These are phyloP conservation scores for Furcasterigmium furcatum DNA, from an alignment of 2,329 filamentous ascomycete species.

Conservation along the genomic window DNA sequence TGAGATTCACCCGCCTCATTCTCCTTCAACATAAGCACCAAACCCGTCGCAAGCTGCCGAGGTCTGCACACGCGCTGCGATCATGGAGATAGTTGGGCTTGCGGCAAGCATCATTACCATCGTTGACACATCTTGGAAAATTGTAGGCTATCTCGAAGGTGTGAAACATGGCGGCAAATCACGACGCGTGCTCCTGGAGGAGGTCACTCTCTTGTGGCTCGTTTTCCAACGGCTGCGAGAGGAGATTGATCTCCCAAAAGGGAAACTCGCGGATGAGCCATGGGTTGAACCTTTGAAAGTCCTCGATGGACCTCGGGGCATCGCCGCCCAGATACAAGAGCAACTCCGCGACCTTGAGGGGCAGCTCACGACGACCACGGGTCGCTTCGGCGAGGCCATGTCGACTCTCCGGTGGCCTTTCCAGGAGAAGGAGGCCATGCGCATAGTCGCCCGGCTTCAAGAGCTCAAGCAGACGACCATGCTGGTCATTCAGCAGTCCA, in stretches of 20 bases:
- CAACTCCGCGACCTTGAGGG: not conserved
- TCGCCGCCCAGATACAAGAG: not conserved
- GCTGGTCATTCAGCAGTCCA: slow-evolving; percentile 1
- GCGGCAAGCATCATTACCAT: slow-evolving; percentile 2
- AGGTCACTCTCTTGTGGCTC: not conserved
- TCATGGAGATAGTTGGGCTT: too few relatives aligned
- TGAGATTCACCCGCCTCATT: too few relatives aligned
- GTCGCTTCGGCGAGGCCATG: not conserved
- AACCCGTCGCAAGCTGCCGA: too few relatives aligned
- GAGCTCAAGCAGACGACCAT: slow-evolving; percentile 1
- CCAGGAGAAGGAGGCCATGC: slow-evolving; percentile 2
- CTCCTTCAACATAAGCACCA: too few relatives aligned
- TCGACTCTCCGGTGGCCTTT: slow-evolving; percentile 1
- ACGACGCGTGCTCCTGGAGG: not conserved
- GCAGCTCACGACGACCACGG: not conserved
- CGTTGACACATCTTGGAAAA: not conserved
- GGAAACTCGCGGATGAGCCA: not conserved
- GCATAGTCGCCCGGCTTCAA: slow-evolving; percentile 1
- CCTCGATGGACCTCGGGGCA: not conserved
- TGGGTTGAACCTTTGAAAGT: not conserved
- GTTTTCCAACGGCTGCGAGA: not conserved
- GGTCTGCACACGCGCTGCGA: too few relatives aligned
- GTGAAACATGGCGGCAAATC: slow-evolving; percentile 1
- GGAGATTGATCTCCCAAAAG: not conserved
- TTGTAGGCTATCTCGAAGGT: not conserved